Percentiles rank a stretch among this genome's conserved stretches.
phyloP scores from a whole-genome alignment of 1,284 basidiomycete genomes.

The Tilletia setariae region DNA sequence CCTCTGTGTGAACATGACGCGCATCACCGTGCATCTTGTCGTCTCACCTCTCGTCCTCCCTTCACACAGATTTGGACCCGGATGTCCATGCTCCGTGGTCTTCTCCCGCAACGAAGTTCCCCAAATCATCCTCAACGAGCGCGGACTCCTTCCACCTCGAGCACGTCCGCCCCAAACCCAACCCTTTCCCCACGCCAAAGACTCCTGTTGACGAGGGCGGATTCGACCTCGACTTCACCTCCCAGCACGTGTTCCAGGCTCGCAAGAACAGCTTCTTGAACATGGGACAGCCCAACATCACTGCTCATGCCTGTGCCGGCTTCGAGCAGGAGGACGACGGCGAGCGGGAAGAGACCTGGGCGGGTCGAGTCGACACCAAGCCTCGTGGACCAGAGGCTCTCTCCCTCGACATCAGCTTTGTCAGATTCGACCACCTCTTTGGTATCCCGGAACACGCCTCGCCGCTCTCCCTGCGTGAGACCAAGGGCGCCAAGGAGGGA shows the following conservation, averaged over 20 bases:
- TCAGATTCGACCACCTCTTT: constrained; percentile 80
- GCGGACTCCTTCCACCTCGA: constrained; percentile 96
- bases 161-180: constrained; percentile 66
- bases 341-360: constrained; percentile 82
- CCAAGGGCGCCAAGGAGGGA: constrained; percentile 36
- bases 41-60: too few species aligned
- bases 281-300: constrained; percentile 19
- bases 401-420: constrained; percentile 88
- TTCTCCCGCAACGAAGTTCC: too few species aligned
- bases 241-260: constrained; percentile 34
- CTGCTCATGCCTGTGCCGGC: constrained; percentile 37
- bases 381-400: constrained; percentile 97
- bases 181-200: constrained; percentile 38
- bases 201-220: constrained; percentile 20
- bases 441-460: constrained; percentile 97
- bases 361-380: constrained; percentile 82
- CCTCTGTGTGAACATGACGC: too few species aligned
- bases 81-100: too few species aligned
- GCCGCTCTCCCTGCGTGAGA: constrained; percentile 71
- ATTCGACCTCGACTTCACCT: constrained; percentile 19
- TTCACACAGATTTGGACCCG: too few species aligned
- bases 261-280: constrained; percentile 23
- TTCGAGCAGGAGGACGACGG: constrained; percentile 64
- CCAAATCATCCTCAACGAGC: too few species aligned
- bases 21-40: too few species aligned